Percentiles rank a stretch among this genome's conserved stretches.
These are phyloP conservation scores for Fusarium avenaceum DNA, from an alignment of 2,329 filamentous ascomycete species.

Conservation along the genomic window DNA sequence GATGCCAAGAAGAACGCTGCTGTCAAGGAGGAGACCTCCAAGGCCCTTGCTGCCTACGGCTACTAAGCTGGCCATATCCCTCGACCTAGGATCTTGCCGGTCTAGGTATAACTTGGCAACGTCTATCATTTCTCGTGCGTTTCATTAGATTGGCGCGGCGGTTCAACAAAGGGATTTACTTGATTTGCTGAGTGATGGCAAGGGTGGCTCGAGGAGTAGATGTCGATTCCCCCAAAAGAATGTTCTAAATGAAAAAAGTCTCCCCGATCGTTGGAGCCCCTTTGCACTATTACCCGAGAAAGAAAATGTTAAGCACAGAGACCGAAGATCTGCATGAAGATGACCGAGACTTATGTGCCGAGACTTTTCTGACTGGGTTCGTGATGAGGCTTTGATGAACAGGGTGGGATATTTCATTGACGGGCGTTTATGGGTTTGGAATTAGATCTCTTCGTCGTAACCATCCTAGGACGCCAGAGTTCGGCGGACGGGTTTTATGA, in stretches of 20 bases:
- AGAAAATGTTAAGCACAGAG: slow-evolving; percentile 55
- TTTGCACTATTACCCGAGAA: slow-evolving; percentile 40
- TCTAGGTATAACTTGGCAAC: slow-evolving; percentile 56
- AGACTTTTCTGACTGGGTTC: slow-evolving; percentile 20
- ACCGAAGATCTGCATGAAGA: slow-evolving; percentile 46
- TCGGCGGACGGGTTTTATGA: slow-evolving; percentile 43
- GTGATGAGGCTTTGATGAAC: slow-evolving; percentile 20
- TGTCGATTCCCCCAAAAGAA: slow-evolving; percentile 51
- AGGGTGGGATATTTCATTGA: slow-evolving; percentile 18
- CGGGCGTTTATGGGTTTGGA: slow-evolving; percentile 24
- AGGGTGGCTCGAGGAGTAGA: slow-evolving; percentile 57
- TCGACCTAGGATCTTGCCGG: slow-evolving; percentile 47
- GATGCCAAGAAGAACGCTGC: slow-evolving; percentile 94
- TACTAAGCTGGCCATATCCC: slow-evolving; percentile 74
- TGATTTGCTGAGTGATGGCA: slow-evolving; percentile 63
- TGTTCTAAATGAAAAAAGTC: slow-evolving; percentile 53
- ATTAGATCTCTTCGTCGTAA: slow-evolving; percentile 15
- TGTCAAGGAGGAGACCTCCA: slow-evolving; percentile 87
- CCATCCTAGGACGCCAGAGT: slow-evolving; percentile 48
- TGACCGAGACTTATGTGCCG: slow-evolving; percentile 44
- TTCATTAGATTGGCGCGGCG: slow-evolving; percentile 69
- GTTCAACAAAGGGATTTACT: slow-evolving; percentile 64
- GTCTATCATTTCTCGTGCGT: slow-evolving; percentile 64
- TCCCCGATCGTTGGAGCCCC: slow-evolving; percentile 51
- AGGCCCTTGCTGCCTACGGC: slow-evolving; percentile 89